Base-by-base conservation (phyloP, 208 protist species). In the Acanthamoeba castellanii region DNA sequence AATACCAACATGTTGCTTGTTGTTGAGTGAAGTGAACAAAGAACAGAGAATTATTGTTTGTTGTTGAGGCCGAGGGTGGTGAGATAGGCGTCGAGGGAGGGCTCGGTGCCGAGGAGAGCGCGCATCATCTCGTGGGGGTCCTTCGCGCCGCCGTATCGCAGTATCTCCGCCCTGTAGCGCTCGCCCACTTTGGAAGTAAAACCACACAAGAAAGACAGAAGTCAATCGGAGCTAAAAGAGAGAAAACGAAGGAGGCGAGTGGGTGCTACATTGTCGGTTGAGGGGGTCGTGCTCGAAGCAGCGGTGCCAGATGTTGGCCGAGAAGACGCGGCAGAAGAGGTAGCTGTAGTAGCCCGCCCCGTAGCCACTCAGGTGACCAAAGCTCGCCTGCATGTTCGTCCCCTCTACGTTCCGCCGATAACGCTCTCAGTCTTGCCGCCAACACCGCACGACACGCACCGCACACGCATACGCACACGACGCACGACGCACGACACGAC, bases 261-360 rank as follows among this genome's bases (percentile, higher is more conserved):
- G 34, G n/a, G n/a, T n/a, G n/a, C n/a, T 85, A 85, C 76, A 57
- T 37, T 47, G 14, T 4, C 84, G 84, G 57, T 70, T 91, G 14
- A 91, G 59, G 6, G 84, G 84, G 32, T 91, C 84, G 32, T 11
- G 32, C 30, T 32, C 84, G 59, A 91, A 91, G 84, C 84, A 91
- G 16, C 34, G 9, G 34, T 91, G 57, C 84, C 84, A 91, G 9
- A 91, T 11, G 84, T 91, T 91, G 57, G 84, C 84, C 30, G 57
- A 72, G n/a, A 70, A 64, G 25, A 92, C 87, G 16, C 87, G 87
- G n/a, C 61, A 78, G 64, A n/a, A 93, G 76, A 94, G 47, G 94
- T 96, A 96, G 57, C 94, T 95, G 76, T 96, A 96, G 66, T 96
- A 96, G 59, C 70, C 78, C n/a, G 95, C 93, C 1, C 95, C 95